Evolutionary conservation across 352 stramenopile genomes (phyloP).

Genomic region (Pythium angustatum): DNA sequence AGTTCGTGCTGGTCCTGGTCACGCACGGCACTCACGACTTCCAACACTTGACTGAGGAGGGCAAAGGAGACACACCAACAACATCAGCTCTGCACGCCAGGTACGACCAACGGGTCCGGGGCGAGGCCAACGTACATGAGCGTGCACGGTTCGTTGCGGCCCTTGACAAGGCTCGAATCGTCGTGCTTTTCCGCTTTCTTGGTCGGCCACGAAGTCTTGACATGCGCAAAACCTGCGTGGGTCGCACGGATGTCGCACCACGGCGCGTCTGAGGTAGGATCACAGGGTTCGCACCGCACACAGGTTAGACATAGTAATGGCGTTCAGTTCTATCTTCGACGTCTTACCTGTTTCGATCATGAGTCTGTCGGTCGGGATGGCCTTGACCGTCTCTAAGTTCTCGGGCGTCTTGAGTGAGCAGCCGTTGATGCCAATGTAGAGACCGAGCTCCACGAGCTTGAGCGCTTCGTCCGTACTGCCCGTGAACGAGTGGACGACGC

Average conservation of each 20-base stretch:
- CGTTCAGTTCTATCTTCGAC: no score
- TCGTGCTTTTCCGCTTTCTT: slow-evolving; percentile 95
- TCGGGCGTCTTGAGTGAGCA: slow-evolving; percentile 96
- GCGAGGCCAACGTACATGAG: slow-evolving; percentile 91
- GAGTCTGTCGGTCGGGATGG: slow-evolving; percentile 90
- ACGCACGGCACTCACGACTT: slow-evolving; percentile 73
- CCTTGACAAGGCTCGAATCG: slow-evolving; percentile 89
- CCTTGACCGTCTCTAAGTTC: slow-evolving; percentile 91
- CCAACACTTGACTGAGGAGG: slow-evolving; percentile 70
- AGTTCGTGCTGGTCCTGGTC: slow-evolving; percentile 51
- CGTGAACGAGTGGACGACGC: slow-evolving; percentile 97
- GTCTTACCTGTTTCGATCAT: slow-evolving; percentile 93
- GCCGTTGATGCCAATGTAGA: slow-evolving; percentile 98
- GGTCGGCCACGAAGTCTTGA: slow-evolving; percentile 87
- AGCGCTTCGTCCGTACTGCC: slow-evolving; percentile 91
- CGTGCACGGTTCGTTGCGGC: slow-evolving; percentile 94
- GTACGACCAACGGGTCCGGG: no score
- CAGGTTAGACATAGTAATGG: no score
- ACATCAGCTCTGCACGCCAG: neutral
- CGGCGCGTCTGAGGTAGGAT: slow-evolving; percentile 85
- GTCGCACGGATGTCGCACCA: slow-evolving; percentile 96
- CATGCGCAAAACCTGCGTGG: slow-evolving; percentile 88
- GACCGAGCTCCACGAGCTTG: slow-evolving; percentile 89
- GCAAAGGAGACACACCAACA: neutral
- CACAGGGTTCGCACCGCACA: no score